phyloP scores from a whole-genome alignment of 176 grass and related monocot species.

The Carex littledalei region DNA sequence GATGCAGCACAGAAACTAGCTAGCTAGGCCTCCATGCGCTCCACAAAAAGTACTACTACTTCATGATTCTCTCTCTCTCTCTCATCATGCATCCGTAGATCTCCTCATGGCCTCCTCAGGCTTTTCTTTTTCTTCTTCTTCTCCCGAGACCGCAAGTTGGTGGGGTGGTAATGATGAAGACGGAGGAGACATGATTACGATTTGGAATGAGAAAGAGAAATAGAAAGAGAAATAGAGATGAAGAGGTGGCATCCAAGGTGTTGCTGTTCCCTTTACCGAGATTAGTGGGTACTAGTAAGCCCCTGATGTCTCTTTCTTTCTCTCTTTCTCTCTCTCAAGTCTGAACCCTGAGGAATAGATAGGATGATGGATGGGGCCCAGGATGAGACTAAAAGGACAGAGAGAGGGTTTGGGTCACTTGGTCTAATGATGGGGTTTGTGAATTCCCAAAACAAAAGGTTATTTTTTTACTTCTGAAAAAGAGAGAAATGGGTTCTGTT shows the following conservation, averaged over 20 bases:
- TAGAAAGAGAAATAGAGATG: neutral
- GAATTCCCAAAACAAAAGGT: constrained; percentile 18
- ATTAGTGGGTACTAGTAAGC: neutral
- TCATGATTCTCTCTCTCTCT: constrained; percentile 7
- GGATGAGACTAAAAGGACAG: constrained; percentile 12
- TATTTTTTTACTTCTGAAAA: constrained; percentile 5
- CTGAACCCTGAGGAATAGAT: constrained; percentile 4
- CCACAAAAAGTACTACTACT: neutral
- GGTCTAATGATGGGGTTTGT: constrained; percentile 23
- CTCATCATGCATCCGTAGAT: neutral
- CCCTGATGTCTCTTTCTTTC: neutral
- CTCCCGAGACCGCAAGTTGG: neutral
- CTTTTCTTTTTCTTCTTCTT: neutral
- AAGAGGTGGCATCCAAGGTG: constrained; percentile 18
- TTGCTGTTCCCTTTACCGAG: neutral
- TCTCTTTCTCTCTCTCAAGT: neutral
- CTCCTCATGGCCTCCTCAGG: constrained; percentile 1
- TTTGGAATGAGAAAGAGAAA: neutral
- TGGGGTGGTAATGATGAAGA: constrained; percentile 12
- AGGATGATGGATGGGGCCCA: neutral
- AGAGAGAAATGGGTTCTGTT: neutral
- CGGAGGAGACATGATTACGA: constrained; percentile 8
- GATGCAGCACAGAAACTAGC: neutral
- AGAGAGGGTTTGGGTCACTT: constrained; percentile 11
- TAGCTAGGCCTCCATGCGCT: constrained; percentile 11